Evolutionary conservation across 2,329 filamentous ascomycete genomes (phyloP), one percentile per base, ranked within the genome.

Genomic region (Cytospora schulzeri): DNA sequence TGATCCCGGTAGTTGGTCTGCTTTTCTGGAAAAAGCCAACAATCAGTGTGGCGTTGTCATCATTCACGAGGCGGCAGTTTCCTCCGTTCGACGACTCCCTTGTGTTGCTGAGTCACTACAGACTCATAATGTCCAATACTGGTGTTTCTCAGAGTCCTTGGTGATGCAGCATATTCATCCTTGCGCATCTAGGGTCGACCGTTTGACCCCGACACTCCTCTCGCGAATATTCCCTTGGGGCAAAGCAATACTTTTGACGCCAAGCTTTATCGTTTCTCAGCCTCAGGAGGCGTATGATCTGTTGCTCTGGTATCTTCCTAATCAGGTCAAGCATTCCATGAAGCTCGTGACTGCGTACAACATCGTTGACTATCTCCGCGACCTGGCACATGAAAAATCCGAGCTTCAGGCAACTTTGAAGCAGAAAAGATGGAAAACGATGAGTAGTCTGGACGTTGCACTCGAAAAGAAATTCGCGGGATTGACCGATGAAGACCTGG

Each of bases 261-360:
- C 82, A 5, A 83, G 81, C 67, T 83, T 84, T 57, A 71, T 80
- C 1, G 71, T 82, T 14, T 77, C 80, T 0, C 79, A 83, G 58
- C 81, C 82, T 2, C 68, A 69, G 3, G 74, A 71, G 28, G 70
- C 79, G 1, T 73, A 72, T 33, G 68, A 73, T 0, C 71, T 84
- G 26, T 63, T 85, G 5, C 69, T 73, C 4, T 83, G 80, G 80
- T 81, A 77, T 55, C 45, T 73, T 4, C 63, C 63, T 62, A 65
- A 67, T 57, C 70, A 55, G 61, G 17, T 33, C 68, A 69, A 65
- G 66, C 69, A 11, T 48, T 63, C 69, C 58, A 71, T 71, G 62
- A 70, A 76, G 14, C 71, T 81, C 6, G 74, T 80, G 9, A 73
- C 73, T 5, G 75, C 75, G 9, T 71, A 71, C 38, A 71, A 78